Percentiles rank a stretch among this genome's conserved stretches.
Conservation (phyloP, 176 grass and related monocot genomes). For the Hyparrhenia diplandra region DNA sequence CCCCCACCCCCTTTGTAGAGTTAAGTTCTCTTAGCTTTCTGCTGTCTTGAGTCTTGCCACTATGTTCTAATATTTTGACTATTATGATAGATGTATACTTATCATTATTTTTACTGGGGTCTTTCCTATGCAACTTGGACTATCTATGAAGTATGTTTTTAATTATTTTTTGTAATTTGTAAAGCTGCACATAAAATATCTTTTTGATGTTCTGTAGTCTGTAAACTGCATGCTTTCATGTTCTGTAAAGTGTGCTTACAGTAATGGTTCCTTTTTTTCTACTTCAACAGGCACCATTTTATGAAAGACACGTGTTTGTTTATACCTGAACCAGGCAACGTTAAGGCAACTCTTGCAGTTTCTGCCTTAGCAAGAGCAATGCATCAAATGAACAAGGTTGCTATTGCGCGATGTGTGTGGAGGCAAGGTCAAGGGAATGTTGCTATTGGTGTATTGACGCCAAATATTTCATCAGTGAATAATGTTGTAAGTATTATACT, state of each 20-base stretch:
- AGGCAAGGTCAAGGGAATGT: constrained; percentile 78
- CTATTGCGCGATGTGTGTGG: constrained; percentile 78
- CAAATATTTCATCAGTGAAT: constrained; percentile 80
- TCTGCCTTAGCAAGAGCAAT: constrained; percentile 85
- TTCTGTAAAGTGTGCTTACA: not conserved
- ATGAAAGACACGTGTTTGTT: constrained; percentile 91
- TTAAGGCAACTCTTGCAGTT: constrained; percentile 54
- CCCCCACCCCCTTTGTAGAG: not conserved
- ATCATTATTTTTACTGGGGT: not conserved
- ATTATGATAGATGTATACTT: not conserved
- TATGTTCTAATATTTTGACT: not conserved
- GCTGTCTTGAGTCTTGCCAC: not conserved
- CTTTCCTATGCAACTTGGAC: not conserved
- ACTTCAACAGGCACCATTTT: constrained; percentile 64
- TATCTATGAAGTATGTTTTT: not conserved
- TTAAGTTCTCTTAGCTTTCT: constrained; percentile 3
- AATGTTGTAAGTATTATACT: constrained; percentile 55
- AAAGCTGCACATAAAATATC: not conserved
- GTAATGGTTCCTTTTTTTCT: constrained; percentile 16
- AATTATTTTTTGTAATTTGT: not conserved
- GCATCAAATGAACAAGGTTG: constrained; percentile 76
- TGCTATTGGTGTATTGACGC: constrained; percentile 75
- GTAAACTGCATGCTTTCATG: not conserved
- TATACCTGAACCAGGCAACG: constrained; percentile 85
- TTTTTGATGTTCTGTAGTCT: constrained; percentile 20